Evolutionary conservation across 257 asterid genomes (phyloP), one percentile per base, ranked within the genome.

Genomic region (Solanum corneliomulleri): DNA sequence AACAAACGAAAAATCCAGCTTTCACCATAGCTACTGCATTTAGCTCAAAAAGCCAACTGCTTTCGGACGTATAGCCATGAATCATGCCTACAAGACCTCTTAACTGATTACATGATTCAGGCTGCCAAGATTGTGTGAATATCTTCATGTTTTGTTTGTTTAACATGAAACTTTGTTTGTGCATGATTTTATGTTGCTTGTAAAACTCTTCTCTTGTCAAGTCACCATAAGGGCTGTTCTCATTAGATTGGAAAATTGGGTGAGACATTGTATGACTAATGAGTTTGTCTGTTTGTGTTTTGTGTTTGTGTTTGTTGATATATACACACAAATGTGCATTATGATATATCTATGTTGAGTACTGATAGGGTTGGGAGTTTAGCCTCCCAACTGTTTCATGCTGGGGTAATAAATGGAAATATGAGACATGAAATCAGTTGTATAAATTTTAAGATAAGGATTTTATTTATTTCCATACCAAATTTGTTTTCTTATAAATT

Each of bases 121-220:
- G 96, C 88, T 93, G 94, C 98, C 98, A 95, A 7, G 97, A 86
- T 85, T 94, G 99, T 47, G 98, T 93, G 91, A 88, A 94, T 45
- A 93, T 91, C 76, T 86, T 91, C 92, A 91, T 90, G 88, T 89
- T 86, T 7, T 94, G 87, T 29, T 87, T 60, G 95, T 96, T 95
- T 56, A 80, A 81, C 92, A 91, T 91, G 93, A 90, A 96, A 88
- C 90, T 89, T 71, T 94, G 86, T 72, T 88, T 90, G 89, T 96
- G 98, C 88, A 89, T 85, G 8, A 96, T 89, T 12, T 89, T 82
- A 85, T 96, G 98, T 82, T 93, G 93, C 33, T 87, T 85, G 98
- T 93, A 92, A 68, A 96, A 96, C 64, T 93, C 93, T 9, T 91
- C 91, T 83, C 90, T 91, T 45, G 94, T 84, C 49, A 90, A 89